These are phyloP conservation scores for Parafenestella ontariensis DNA, from an alignment of 2,329 filamentous ascomycete species.

Conservation along the genomic window DNA sequence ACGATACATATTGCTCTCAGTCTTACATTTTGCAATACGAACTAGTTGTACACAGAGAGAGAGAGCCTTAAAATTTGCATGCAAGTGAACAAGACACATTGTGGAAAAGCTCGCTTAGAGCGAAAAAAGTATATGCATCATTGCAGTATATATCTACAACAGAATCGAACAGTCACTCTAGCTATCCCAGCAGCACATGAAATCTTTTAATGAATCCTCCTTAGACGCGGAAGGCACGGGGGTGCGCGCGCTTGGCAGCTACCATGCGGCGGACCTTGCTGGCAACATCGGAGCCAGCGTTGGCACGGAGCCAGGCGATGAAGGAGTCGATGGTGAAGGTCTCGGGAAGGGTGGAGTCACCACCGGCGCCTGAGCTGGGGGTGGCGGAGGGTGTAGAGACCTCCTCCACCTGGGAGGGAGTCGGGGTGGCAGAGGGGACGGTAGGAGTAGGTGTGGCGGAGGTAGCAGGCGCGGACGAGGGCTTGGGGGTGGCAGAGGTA, in stretches of 20 bases:
- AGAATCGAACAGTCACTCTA: conserved; percentile 29
- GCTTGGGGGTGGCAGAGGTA: conserved; percentile 8
- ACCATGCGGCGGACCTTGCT: conserved; percentile 34
- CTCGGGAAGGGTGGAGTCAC: conserved; percentile 30
- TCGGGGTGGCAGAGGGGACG: conserved; percentile 10
- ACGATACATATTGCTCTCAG: no score
- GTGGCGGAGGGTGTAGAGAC: conserved; percentile 13
- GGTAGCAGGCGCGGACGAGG: conserved; percentile 13
- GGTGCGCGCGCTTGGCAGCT: conserved; percentile 32
- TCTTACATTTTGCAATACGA: no score
- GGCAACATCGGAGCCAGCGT: conserved; percentile 28
- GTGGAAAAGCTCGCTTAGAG: neutral
- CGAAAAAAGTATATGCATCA: conserved; percentile 23
- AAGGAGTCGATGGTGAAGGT: conserved; percentile 45
- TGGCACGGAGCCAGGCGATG: conserved; percentile 41
- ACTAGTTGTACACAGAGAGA: no score
- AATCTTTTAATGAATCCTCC: neutral
- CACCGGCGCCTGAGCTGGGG: conserved; percentile 16
- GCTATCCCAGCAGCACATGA: conserved; percentile 4
- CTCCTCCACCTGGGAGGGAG: conserved; percentile 13
- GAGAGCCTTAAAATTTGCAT: no score
- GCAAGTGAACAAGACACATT: no score
- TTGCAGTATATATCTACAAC: conserved; percentile 40
- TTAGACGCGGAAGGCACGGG: conserved; percentile 38
- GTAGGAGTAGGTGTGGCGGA: conserved; percentile 13